phyloP scores from a whole-genome alignment of 1,284 basidiomycete genomes.

The Puccinia hordei region DNA sequence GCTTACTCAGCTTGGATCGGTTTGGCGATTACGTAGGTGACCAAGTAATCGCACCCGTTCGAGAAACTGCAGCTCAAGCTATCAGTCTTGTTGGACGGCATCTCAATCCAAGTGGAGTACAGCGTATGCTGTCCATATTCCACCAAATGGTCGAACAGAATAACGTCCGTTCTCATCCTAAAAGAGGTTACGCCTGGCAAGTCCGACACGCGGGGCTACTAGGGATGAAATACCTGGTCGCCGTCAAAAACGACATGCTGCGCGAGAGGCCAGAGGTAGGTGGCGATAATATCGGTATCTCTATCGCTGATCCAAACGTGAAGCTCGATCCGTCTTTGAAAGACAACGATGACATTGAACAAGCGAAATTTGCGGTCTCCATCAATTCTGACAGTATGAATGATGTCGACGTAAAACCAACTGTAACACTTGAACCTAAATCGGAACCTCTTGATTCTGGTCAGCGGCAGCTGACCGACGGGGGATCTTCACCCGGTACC shows the following conservation, averaged over 20 bases:
- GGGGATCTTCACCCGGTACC: conserved; percentile 46
- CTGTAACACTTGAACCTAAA: neutral
- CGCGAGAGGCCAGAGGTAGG: conserved; percentile 57
- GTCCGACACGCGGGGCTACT: conserved; percentile 93
- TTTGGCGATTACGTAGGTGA: conserved; percentile 98
- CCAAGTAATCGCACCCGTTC: conserved; percentile 91
- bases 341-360: conserved; percentile 30
- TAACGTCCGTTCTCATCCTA: conserved; percentile 68
- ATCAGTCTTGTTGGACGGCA: conserved; percentile 83
- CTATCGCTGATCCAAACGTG: neutral
- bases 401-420: conserved; percentile 56
- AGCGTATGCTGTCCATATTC: conserved; percentile 78
- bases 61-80: conserved; percentile 94
- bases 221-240: conserved; percentile 96
- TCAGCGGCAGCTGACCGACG: neutral
- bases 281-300: neutral
- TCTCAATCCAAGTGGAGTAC: conserved; percentile 67
- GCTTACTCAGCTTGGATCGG: conserved; percentile 89
- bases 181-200: conserved; percentile 81
- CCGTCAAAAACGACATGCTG: conserved; percentile 82
- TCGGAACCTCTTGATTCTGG: neutral
- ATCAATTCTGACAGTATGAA: conserved; percentile 55
- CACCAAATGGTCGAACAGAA: conserved; percentile 88
- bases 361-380: conserved; percentile 57
- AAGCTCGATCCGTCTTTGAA: conserved; percentile 53